Percentiles rank a stretch among this genome's conserved stretches.
Evolutionary conservation across 2,329 filamentous ascomycete species (phyloP).

Genomic region (Arthrocladium fulminans): DNA sequence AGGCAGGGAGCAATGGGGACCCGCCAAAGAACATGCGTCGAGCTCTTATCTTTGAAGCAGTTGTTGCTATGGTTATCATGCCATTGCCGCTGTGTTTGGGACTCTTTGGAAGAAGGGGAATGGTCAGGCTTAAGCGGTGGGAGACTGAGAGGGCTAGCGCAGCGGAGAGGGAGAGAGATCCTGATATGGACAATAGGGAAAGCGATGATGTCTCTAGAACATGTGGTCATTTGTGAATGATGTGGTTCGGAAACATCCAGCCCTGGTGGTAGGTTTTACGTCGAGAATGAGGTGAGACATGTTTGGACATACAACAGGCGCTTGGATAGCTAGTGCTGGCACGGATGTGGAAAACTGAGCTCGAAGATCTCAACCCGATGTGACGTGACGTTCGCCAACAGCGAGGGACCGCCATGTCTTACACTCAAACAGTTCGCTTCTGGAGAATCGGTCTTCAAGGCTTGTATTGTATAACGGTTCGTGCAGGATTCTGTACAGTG

Average conservation of each 20-base stretch:
- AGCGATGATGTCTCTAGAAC: neutral
- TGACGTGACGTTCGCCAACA: no score
- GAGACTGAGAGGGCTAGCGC: constrained; percentile 30
- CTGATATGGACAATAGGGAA: neutral
- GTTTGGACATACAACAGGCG: no score
- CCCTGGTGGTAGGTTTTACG: no score
- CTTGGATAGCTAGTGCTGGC: no score
- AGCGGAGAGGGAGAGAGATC: neutral
- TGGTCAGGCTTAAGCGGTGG: constrained; percentile 31
- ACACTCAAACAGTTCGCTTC: neutral
- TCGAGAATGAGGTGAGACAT: no score
- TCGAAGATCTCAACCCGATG: no score
- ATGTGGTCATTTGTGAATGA: neutral
- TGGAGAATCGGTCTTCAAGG: neutral
- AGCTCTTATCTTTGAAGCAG: constrained; percentile 69
- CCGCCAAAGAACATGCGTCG: constrained; percentile 65
- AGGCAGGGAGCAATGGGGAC: constrained; percentile 38
- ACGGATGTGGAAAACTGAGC: no score
- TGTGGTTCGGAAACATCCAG: no score
- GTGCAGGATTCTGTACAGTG: constrained; percentile 11
- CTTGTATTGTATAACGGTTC: constrained; percentile 7
- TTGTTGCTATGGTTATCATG: constrained; percentile 55
- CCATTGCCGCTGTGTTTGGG: constrained; percentile 63
- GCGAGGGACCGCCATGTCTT: no score
- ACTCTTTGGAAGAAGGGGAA: constrained; percentile 49